Conservation (phyloP, 768 basidiomycete species). For the Termitomyces sp. region DNA sequence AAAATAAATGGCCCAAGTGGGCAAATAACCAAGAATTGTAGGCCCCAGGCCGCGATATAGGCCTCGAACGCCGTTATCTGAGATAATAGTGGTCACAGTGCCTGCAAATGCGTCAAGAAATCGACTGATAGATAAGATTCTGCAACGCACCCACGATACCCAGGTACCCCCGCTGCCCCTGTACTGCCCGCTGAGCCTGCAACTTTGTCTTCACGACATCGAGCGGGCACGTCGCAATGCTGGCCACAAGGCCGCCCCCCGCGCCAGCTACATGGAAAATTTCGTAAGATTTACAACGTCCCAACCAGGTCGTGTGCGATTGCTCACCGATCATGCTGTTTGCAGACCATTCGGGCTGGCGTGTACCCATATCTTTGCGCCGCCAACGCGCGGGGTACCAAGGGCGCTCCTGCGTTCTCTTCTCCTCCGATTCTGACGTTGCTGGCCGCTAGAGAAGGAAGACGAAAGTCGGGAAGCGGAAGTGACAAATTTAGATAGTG, state of each 20-base stretch:
- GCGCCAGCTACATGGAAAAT: conserved; percentile 69
- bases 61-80: conserved; percentile 80
- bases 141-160: conserved; percentile 64
- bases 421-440: conserved; percentile 12
- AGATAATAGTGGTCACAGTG: conserved; percentile 35
- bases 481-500: conserved; percentile 3
- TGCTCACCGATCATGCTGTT: conserved; percentile 79
- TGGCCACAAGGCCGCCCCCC: conserved; percentile 89
- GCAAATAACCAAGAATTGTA: conserved; percentile 93
- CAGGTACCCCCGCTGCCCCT: conserved; percentile 69
- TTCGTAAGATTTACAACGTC: conserved; percentile 7
- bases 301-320: conserved; percentile 5
- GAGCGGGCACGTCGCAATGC: conserved; percentile 92
- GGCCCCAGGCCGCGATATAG: conserved; percentile 97
- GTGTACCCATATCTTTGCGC: conserved; percentile 66
- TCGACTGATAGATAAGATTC: conserved; percentile 8
- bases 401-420: conserved; percentile 12
- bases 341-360: conserved; percentile 60
- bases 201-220: conserved; percentile 98
- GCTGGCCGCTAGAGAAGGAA: background rate
- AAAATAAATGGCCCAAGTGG: conserved; percentile 99
- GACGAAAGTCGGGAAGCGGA: background rate
- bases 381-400: conserved; percentile 51
- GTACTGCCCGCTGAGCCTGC: conserved; percentile 83
- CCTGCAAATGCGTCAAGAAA: conserved; percentile 22